phyloP scores from a whole-genome alignment of 2,329 filamentous ascomycete species.

The Apiospora marii region DNA sequence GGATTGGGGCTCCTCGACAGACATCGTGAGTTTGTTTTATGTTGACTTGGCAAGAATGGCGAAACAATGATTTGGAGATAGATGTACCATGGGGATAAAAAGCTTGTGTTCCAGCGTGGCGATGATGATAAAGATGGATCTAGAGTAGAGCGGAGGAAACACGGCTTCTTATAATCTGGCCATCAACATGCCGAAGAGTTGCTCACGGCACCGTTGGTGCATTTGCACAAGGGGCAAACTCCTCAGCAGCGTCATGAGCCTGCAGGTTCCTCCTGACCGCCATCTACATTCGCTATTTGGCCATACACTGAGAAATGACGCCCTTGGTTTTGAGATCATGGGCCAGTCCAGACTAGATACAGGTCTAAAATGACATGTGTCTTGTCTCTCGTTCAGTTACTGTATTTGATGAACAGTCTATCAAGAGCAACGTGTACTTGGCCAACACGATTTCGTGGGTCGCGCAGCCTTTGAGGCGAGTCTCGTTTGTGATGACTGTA shows the following conservation, averaged over 20 bases:
- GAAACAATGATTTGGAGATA: background rate
- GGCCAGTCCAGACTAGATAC: background rate
- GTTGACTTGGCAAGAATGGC: background rate
- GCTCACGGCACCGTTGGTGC: background rate
- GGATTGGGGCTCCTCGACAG: background rate
- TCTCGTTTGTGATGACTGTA: background rate
- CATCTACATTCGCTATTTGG: background rate
- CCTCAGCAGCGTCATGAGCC: background rate
- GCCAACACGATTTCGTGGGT: background rate
- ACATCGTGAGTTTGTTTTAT: background rate
- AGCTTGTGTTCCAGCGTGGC: background rate
- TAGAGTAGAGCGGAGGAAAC: background rate
- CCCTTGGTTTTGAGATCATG: background rate
- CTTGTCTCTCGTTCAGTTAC: no score
- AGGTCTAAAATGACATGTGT: background rate
- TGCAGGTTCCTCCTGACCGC: background rate
- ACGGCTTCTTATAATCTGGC: background rate
- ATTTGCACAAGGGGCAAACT: background rate
- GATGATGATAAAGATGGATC: background rate
- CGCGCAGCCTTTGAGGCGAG: background rate
- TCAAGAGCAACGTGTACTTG: background rate
- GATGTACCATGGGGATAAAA: background rate
- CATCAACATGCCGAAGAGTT: background rate
- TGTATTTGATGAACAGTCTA: background rate
- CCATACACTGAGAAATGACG: background rate